Conservation (phyloP, 2,329 filamentous ascomycete species). For the Diaporthe sp. region DNA sequence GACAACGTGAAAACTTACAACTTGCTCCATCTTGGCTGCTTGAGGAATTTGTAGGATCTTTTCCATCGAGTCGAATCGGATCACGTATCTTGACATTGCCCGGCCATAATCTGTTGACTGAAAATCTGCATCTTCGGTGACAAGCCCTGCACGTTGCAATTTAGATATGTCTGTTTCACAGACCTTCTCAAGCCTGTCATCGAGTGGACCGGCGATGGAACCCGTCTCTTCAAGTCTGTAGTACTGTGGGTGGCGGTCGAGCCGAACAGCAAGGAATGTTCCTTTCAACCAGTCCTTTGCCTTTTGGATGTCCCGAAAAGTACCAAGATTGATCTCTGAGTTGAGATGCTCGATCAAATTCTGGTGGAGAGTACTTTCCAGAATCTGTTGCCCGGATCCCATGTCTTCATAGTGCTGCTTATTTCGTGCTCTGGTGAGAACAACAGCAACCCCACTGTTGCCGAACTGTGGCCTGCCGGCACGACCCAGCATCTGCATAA, state of each 20-base stretch:
- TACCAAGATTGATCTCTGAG: constrained; percentile 82
- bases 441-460: constrained; percentile 78
- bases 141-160: constrained; percentile 69
- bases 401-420: constrained; percentile 76
- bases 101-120: constrained; percentile 77
- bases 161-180: constrained; percentile 75
- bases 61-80: constrained; percentile 84
- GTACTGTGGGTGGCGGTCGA: constrained; percentile 75
- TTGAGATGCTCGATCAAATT: constrained; percentile 88
- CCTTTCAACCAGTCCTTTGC: constrained; percentile 80
- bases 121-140: constrained; percentile 61
- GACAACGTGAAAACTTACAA: constrained; percentile 62
- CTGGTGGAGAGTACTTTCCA: constrained; percentile 83
- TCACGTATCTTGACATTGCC: constrained; percentile 86
- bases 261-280: constrained; percentile 81
- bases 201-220: constrained; percentile 56
- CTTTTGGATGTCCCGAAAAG: constrained; percentile 70
- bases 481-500: constrained; percentile 92
- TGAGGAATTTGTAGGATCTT: constrained; percentile 70
- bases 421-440: constrained; percentile 78
- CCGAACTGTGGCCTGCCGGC: constrained; percentile 89
- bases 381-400: constrained; percentile 75
- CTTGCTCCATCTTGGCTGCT: constrained; percentile 70
- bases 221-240: constrained; percentile 72
- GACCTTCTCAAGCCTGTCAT: constrained; percentile 75